Evolutionary conservation across 345 rosid species (phyloP).

Genomic region (Pugionium dolabratum): DNA sequence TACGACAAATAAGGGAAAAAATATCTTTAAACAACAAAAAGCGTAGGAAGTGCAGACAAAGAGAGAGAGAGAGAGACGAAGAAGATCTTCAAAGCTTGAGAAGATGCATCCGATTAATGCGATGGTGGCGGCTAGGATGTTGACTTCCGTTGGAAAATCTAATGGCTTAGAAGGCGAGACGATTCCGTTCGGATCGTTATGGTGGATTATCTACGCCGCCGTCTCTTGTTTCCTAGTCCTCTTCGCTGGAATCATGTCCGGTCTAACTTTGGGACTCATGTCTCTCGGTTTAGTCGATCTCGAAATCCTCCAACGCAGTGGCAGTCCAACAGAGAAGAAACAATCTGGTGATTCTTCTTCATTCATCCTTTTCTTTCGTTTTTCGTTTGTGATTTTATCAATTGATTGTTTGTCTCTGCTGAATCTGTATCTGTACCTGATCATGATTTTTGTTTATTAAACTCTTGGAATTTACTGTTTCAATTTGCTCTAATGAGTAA

Average conservation of each 20-base stretch:
- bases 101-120: slow-evolving; percentile 65
- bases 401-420: background rate
- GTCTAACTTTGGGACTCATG: slow-evolving; percentile 93
- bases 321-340: slow-evolving; percentile 72
- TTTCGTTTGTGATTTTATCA: background rate
- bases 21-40: background rate
- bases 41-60: background rate
- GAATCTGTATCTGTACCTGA: background rate
- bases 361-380: background rate
- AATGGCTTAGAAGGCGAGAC: slow-evolving; percentile 33
- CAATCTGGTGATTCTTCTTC: slow-evolving; percentile 64
- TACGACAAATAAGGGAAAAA: background rate
- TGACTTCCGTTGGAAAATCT: slow-evolving; percentile 38
- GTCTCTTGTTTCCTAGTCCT: slow-evolving; percentile 76
- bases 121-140: slow-evolving; percentile 54
- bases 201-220: slow-evolving; percentile 68
- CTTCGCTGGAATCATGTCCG: slow-evolving; percentile 96
- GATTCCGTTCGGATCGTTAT: slow-evolving; percentile 59
- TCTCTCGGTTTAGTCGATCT: slow-evolving; percentile 91
- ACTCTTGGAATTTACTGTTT: background rate
- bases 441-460: background rate
- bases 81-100: background rate
- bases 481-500: background rate
- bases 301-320: slow-evolving; percentile 90
- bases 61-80: slow-evolving; percentile 16